Base-by-base conservation (phyloP, 148 eudicot genomes). In the Spergularia marina region DNA sequence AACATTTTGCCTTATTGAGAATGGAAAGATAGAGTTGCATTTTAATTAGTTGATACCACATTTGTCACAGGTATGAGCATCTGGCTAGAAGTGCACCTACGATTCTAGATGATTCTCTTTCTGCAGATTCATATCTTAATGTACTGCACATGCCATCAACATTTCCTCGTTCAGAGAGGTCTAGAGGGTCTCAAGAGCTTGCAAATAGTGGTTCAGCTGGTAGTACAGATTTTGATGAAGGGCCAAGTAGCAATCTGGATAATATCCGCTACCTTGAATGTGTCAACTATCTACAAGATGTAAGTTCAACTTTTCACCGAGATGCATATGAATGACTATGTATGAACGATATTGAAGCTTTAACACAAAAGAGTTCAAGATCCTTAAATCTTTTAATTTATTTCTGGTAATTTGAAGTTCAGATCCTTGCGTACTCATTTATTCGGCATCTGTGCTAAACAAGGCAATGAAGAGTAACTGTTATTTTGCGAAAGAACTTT, bases 71-170 rank as follows among this genome's bases (percentile, higher is more conserved):
- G 98, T 92, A 95, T 70, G 96, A 95, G 47, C 98, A 95, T 89
- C 86, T 95, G 83, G 97, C 97, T 20, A 89, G 82, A 89, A 92
- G 97, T 88, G 99, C 99, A 74, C 97, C 99, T 15, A 87, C 96
- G 30, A 93, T 95, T 72, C 78, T 95, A 68, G 99, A 95, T 79
- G 99, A 95, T 87, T 93, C 99, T 72, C 87, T 95, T 41, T 95
- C 97, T 76, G 99, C 99, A 71, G 99, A 95, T 86, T 95, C 99
- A 62, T 95, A 92, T 83, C 96, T 95, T 74, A 95, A 92, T 79
- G 97, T 95, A 79, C 84, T 95, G 68, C 90, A 90, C 85, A 92
- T 95, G 97, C 97, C 99, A 60, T 90, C 97, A 52, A 95, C 97
- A 52, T 91, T 87, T 81, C 97, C 99, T 53, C 99, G 99, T 61